Base-by-base conservation (phyloP, 1,284 basidiomycete species). In the Phellinidium pouzarii region DNA sequence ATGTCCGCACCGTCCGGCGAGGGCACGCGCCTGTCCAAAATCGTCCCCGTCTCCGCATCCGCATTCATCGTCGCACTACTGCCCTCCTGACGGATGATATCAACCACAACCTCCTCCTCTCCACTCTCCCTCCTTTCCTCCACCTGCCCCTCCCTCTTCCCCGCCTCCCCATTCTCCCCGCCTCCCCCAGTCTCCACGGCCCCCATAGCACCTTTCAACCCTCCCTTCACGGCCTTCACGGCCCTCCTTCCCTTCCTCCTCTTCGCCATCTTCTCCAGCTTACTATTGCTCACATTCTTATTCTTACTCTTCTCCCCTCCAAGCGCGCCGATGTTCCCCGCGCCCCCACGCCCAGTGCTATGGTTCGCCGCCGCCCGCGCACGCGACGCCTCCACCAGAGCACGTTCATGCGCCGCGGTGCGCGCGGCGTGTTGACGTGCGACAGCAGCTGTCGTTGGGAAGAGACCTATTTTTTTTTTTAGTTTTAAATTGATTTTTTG, bases 401-500 rank as follows among this genome's bases (percentile, higher is more conserved):
- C 27, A 3, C 47, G 52, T 31, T 53, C 52, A 20, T 53, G 52
- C 6, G 52, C 52, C 11, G 27, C 46, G 14, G 26, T 14, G 3
- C 46, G 52, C 9, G 23, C 40, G 4, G 48, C 52, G 11, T 44
- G 40, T 11, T 37, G 45, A 2, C 29, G 46, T 14, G 41, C 37
- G 37, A 53, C 29, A 6, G 52, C 52, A 2, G 52, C 52, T 14
- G 52, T 53, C 26, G 45, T 48, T 17, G 52, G 52, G 41, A 48
- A 53, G 25, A 53, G 38, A 4, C 40, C 52, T 53, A 23, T 23
- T 6, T 23, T 6, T 6, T 31, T 5, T 12, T 5, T 31, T 12
- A 31, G 6, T 5, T 12, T 6, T 31, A 12, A 31, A 11, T 31
- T 31, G 5, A 6, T 31, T 11, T 11, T 11, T 5, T 5, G 29